These are phyloP conservation scores for Chlamydomonas reinhardtii DNA, from an alignment of 163 green algal genomes.

Conservation along the genomic window DNA sequence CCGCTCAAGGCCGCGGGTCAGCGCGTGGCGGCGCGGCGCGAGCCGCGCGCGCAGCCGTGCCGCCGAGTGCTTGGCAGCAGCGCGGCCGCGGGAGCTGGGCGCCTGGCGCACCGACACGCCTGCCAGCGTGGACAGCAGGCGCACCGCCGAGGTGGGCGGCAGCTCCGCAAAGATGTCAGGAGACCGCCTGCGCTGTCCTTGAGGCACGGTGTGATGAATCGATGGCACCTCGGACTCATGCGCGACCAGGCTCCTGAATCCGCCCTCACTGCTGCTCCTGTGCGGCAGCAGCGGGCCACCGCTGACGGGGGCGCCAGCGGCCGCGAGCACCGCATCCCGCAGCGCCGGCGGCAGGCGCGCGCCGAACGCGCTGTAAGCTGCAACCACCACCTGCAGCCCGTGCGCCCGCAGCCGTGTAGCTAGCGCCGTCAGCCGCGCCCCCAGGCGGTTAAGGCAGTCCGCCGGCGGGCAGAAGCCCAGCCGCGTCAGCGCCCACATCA, in stretches of 20 bases:
- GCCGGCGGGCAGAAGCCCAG: conserved; percentile 14
- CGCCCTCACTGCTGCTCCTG: not conserved
- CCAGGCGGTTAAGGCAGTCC: not conserved
- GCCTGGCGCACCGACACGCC: not conserved
- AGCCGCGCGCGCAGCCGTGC: conserved; percentile 1
- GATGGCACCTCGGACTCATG: not conserved
- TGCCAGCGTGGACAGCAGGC: conserved; percentile 8
- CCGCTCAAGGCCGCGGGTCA: not conserved
- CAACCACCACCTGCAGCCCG: not conserved
- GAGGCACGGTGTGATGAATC: no score
- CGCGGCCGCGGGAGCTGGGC: not conserved
- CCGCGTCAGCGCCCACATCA: conserved; percentile 23
- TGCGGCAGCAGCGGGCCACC: no score
- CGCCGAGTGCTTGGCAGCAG: not conserved
- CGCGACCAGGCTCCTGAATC: not conserved
- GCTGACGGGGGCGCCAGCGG: not conserved
- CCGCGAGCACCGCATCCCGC: not conserved
- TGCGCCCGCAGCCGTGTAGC: not conserved
- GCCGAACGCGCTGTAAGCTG: not conserved
- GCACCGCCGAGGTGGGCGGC: not conserved
- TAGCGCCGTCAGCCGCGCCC: not conserved
- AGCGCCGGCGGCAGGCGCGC: not conserved
- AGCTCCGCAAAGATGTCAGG: not conserved
- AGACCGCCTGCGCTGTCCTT: not conserved
- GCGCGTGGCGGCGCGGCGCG: not conserved